A percentile compares a stretch with the other conserved stretches of the same genome.
phyloP scores from a whole-genome alignment of 2,329 filamentous ascomycete species.

The Trichoderma atrobrunneum region DNA sequence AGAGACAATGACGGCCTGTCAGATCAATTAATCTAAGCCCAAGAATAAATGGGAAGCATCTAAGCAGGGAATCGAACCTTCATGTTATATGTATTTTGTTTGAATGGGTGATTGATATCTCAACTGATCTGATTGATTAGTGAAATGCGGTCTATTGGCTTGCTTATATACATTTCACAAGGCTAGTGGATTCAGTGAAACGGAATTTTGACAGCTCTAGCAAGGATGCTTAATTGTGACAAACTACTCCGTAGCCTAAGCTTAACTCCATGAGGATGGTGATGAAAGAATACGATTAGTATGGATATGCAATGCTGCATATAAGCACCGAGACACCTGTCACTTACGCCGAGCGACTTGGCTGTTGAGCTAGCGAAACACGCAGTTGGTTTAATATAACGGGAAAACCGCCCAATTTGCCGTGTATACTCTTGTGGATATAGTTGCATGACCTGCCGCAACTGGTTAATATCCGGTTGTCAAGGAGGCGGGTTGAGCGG shows the following conservation, averaged over 20 bases:
- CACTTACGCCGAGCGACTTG: not conserved
- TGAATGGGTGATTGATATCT: not conserved
- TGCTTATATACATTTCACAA: not conserved
- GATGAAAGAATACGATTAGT: not conserved
- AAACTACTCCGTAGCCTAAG: not conserved
- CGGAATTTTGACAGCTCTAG: not conserved
- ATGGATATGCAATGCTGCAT: not conserved
- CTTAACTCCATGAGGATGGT: constrained; percentile 12
- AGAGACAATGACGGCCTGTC: not conserved
- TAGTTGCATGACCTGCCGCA: not conserved
- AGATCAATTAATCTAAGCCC: not conserved
- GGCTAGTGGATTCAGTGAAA: not conserved
- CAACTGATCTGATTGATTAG: not conserved
- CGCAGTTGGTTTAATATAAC: not conserved
- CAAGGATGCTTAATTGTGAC: not conserved
- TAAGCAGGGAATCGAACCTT: not conserved
- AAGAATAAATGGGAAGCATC: not conserved
- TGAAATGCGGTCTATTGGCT: not conserved
- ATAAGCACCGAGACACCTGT: not conserved
- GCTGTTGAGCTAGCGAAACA: not conserved
- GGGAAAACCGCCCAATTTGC: not conserved
- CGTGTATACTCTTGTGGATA: not conserved
- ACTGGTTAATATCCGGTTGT: not conserved
- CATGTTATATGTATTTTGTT: not conserved
- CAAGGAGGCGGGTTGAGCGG: not conserved